A percentile compares a stretch with the other conserved stretches of the same genome.
Conservation (phyloP, 129 eudicot species). For the Flaveria ramosissima region DNA sequence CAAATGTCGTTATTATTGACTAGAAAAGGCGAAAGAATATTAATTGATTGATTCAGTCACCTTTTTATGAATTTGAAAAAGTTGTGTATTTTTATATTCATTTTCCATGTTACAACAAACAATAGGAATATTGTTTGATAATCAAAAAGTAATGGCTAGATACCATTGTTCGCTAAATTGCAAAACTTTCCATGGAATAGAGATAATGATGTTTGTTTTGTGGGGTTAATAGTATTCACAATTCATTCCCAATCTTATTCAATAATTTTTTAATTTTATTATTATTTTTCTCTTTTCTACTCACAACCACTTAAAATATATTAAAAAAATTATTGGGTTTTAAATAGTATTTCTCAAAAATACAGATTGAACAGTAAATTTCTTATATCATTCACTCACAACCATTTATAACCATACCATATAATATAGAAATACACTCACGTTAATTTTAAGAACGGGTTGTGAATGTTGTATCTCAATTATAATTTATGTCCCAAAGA, state of each 20-base stretch:
- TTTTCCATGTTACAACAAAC: conserved; percentile 34
- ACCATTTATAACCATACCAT: no score
- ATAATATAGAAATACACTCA: no score
- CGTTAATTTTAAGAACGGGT: no score
- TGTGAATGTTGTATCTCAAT: neutral
- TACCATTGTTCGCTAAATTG: conserved; percentile 28
- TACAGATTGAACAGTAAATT: no score
- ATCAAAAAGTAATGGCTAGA: conserved; percentile 20
- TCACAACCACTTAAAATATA: no score
- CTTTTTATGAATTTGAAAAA: conserved; percentile 41
- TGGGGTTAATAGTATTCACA: neutral
- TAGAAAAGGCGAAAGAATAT: conserved; percentile 10
- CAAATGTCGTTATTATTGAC: conserved; percentile 34
- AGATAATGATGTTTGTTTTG: conserved; percentile 26
- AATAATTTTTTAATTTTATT: no score
- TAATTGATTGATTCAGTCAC: conserved; percentile 32
- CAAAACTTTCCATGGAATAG: conserved; percentile 17
- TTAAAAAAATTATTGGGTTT: no score
- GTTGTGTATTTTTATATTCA: conserved; percentile 27
- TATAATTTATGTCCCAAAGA: neutral
- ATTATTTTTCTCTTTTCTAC: no score
- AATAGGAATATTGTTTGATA: conserved; percentile 26
- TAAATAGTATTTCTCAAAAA: no score
- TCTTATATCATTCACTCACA: no score
- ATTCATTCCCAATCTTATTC: no score